Evolutionary conservation across 1,284 basidiomycete species (phyloP).

Genomic region (Ceratobasidium sp.): DNA sequence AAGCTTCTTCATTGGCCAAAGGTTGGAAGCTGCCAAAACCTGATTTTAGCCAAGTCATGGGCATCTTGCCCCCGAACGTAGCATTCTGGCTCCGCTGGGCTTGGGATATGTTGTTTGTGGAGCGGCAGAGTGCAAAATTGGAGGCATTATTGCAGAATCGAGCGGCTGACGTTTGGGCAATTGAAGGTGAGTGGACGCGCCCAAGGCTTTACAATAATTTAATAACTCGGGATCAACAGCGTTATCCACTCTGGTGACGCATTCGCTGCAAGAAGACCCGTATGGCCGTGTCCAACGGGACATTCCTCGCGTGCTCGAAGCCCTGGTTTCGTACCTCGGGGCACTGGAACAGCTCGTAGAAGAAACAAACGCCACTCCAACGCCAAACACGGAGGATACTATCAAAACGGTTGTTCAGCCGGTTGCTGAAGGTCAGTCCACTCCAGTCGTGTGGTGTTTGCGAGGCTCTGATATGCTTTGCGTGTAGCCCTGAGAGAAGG

Average conservation of each 20-base stretch:
- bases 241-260: slow-evolving; percentile 69
- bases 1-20: background rate
- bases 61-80: slow-evolving; percentile 26
- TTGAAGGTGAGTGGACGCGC: slow-evolving; percentile 38
- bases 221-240: slow-evolving; percentile 55
- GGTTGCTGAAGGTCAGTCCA: slow-evolving; percentile 64
- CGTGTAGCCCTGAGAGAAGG: slow-evolving; percentile 70
- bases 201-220: background rate
- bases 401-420: slow-evolving; percentile 61
- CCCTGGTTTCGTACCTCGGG: slow-evolving; percentile 67
- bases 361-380: slow-evolving; percentile 38
- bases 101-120: slow-evolving; percentile 26
- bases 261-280: slow-evolving; percentile 76
- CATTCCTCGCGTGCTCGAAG: slow-evolving; percentile 79
- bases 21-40: slow-evolving; percentile 17
- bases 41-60: slow-evolving; percentile 14
- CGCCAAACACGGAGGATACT: slow-evolving; percentile 35
- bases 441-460: background rate
- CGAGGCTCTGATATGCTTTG: slow-evolving; percentile 5
- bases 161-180: slow-evolving; percentile 43
- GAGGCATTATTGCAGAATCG: slow-evolving; percentile 23
- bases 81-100: background rate
- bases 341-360: slow-evolving; percentile 67
- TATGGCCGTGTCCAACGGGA: slow-evolving; percentile 84
- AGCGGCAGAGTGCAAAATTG: slow-evolving; percentile 19